These are phyloP conservation scores for Tanacetum coccineum DNA, from an alignment of 129 eudicot genomes.

Conservation along the genomic window DNA sequence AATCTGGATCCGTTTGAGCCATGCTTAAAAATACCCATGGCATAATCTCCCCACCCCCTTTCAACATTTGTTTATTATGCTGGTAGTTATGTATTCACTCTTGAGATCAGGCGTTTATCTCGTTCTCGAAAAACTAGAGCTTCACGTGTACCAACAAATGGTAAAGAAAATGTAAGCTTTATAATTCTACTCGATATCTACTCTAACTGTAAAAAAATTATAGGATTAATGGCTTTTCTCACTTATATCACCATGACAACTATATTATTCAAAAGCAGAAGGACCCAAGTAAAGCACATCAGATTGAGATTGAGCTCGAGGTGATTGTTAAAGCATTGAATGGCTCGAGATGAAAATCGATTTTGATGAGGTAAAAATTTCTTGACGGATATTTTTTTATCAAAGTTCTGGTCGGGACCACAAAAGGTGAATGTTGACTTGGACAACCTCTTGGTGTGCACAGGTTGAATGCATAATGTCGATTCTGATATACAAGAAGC, in stretches of 20 bases:
- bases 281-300: constrained; percentile 88
- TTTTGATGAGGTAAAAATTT: constrained; percentile 71
- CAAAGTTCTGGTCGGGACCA: too few relatives aligned
- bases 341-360: constrained; percentile 98
- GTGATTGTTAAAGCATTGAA: constrained; percentile 79
- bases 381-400: not conserved
- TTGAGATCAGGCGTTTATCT: constrained; percentile 96
- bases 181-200: too few relatives aligned
- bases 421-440: not conserved
- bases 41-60: too few relatives aligned
- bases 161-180: too few relatives aligned
- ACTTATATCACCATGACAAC: constrained; percentile 35
- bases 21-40: too few relatives aligned
- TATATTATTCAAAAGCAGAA: constrained; percentile 76
- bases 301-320: too few relatives aligned
- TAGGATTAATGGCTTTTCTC: constrained; percentile 28
- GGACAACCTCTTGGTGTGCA: constrained; percentile 15
- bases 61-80: too few relatives aligned
- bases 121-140: too few relatives aligned
- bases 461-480: constrained; percentile 97
- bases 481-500: constrained; percentile 79
- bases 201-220: constrained; percentile 89
- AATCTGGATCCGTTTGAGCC: too few relatives aligned
- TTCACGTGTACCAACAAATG: too few relatives aligned
- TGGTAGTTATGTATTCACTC: constrained; percentile 30